A percentile compares a stretch with the other conserved stretches of the same genome.
Evolutionary conservation across 495 filamentous ascomycete species (phyloP).

Genomic region (Emericellopsis terricola): DNA sequence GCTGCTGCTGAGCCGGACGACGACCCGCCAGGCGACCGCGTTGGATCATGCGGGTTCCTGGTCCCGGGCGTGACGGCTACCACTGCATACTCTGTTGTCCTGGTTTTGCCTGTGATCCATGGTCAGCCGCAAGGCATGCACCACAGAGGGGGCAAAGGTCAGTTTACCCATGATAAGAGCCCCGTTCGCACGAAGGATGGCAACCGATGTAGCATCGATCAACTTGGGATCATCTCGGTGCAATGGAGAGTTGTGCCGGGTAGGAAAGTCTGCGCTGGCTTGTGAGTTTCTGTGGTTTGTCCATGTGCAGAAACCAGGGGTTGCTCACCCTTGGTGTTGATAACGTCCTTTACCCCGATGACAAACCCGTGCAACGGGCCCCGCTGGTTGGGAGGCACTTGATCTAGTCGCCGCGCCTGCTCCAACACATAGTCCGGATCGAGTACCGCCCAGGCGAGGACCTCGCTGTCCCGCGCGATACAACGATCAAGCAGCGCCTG

Average conservation of each 20-base stretch:
- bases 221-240: constrained; percentile 17
- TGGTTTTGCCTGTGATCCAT: constrained; percentile 16
- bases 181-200: constrained; percentile 23
- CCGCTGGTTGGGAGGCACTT: constrained; percentile 21
- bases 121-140: neutral
- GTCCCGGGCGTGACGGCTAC: constrained; percentile 16
- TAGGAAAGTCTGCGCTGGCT: constrained; percentile 25
- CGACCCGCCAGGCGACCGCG: constrained; percentile 32
- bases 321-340: constrained; percentile 31
- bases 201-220: constrained; percentile 23
- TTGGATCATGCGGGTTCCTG: constrained; percentile 26
- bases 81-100: constrained; percentile 32
- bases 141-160: neutral
- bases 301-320: neutral
- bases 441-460: constrained; percentile 37
- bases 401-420: constrained; percentile 32
- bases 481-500: constrained; percentile 32
- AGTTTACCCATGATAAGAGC: constrained; percentile 29
- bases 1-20: constrained; percentile 34
- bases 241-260: constrained; percentile 28
- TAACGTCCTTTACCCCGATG: constrained; percentile 39
- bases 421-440: constrained; percentile 26
- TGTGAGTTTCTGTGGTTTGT: neutral
- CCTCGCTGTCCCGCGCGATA: constrained; percentile 21
- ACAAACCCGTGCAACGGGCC: constrained; percentile 36